phyloP scores from a whole-genome alignment of 345 rosid genomes.

The Conringia planisiliqua region DNA sequence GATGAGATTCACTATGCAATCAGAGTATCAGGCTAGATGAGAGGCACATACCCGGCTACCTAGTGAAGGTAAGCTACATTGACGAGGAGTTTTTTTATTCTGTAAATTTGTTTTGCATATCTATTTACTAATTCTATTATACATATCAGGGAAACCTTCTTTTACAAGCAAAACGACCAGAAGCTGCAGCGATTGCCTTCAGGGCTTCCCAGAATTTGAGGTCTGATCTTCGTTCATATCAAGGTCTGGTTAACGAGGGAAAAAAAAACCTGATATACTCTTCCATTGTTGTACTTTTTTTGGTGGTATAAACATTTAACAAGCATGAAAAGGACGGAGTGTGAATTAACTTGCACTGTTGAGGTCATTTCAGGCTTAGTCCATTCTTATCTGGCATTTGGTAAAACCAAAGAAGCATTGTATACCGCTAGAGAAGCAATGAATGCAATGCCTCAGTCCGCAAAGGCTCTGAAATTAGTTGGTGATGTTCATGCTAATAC shows the following conservation, averaged over 20 bases:
- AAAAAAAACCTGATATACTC: neutral
- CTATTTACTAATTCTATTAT: neutral
- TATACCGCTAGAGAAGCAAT: slow-evolving; percentile 96
- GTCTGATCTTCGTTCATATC: slow-evolving; percentile 96
- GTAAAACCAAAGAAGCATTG: slow-evolving; percentile 89
- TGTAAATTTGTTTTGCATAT: neutral
- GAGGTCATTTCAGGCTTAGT: slow-evolving; percentile 70
- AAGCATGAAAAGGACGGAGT: slow-evolving; percentile 14
- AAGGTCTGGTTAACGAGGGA: slow-evolving; percentile 52
- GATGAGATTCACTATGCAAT: slow-evolving; percentile 24
- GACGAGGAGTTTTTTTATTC: neutral
- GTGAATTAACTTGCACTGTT: slow-evolving; percentile 13
- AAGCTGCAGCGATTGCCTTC: slow-evolving; percentile 83
- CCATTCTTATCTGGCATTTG: slow-evolving; percentile 84
- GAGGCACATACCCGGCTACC: slow-evolving; percentile 85
- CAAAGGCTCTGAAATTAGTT: slow-evolving; percentile 89
- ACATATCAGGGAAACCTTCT: slow-evolving; percentile 73
- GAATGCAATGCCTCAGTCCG: slow-evolving; percentile 99
- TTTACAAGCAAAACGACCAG: slow-evolving; percentile 74
- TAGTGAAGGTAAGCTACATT: slow-evolving; percentile 72
- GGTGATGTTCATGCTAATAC: slow-evolving; percentile 96
- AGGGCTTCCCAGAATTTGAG: slow-evolving; percentile 95
- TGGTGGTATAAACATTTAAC: slow-evolving; percentile 1
- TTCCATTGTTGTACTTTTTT: slow-evolving; percentile 19
- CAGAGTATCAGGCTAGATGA: slow-evolving; percentile 95